phyloP scores from a whole-genome alignment of 768 basidiomycete species.

The Lactarius pseudohatsudake region DNA sequence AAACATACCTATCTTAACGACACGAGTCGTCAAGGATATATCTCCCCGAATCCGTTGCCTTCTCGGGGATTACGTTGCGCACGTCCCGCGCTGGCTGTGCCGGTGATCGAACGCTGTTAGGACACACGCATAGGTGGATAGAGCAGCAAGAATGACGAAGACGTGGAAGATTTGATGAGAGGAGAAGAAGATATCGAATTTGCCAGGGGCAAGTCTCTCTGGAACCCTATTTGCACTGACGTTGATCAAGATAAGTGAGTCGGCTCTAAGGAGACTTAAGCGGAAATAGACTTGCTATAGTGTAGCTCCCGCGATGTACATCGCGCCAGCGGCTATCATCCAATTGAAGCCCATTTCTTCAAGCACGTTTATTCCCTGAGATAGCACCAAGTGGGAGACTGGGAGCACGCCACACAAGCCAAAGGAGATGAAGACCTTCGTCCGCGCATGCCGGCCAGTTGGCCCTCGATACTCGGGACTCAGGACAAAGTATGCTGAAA shows the following conservation, averaged over 20 bases:
- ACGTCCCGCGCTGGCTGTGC: conserved; percentile 37
- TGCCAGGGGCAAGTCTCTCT: conserved; percentile 71
- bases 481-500: conserved; percentile 72
- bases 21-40: background rate
- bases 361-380: conserved; percentile 55
- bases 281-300: conserved; percentile 65
- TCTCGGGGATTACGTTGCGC: conserved; percentile 6
- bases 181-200: conserved; percentile 74
- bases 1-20: conserved; percentile 1
- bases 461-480: conserved; percentile 77
- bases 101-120: conserved; percentile 58
- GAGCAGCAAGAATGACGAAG: conserved; percentile 70
- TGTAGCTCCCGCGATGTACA: conserved; percentile 79
- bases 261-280: conserved; percentile 28
- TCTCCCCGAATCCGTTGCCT: background rate
- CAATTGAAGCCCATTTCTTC: conserved; percentile 69
- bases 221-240: conserved; percentile 80
- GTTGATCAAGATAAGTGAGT: conserved; percentile 22
- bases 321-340: conserved; percentile 63
- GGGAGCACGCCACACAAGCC: conserved; percentile 73
- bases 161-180: conserved; percentile 92
- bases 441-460: conserved; percentile 72
- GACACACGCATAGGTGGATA: conserved; percentile 62
- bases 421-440: conserved; percentile 73
- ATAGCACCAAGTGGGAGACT: conserved; percentile 58